phyloP scores from a whole-genome alignment of 139 green algal genomes.

The Coelastrella sp. region DNA sequence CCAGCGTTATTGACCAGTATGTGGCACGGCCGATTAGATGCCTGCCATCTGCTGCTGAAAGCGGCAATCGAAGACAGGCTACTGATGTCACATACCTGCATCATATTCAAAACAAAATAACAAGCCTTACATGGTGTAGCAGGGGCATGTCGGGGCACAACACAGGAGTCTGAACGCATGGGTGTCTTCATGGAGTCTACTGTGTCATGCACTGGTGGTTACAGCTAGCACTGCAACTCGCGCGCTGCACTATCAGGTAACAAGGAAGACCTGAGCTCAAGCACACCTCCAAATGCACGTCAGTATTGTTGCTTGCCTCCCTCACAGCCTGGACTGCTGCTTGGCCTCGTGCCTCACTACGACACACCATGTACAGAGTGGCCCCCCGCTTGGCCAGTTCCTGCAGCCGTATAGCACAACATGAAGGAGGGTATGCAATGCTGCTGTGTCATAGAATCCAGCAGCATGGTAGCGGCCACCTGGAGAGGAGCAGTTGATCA shows the following conservation, averaged over 20 bases:
- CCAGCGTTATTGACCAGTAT: slow-evolving; percentile 86
- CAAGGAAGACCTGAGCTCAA: too few relatives aligned
- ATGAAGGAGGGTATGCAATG: too few relatives aligned
- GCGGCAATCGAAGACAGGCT: slow-evolving; percentile 59
- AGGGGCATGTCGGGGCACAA: too few relatives aligned
- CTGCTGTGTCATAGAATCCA: too few relatives aligned
- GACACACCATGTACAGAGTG: slow-evolving; percentile 75
- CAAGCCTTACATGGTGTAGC: background rate
- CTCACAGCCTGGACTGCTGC: slow-evolving; percentile 56
- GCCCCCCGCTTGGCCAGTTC: slow-evolving; percentile 62
- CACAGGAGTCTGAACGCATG: too few relatives aligned
- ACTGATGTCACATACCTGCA: slow-evolving; percentile 72
- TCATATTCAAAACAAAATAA: background rate
- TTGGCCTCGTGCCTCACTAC: slow-evolving; percentile 63
- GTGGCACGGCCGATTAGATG: slow-evolving; percentile 53
- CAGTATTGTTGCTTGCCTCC: slow-evolving; percentile 57
- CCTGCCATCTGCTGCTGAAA: slow-evolving; percentile 61
- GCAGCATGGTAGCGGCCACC: too few relatives aligned
- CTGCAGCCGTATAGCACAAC: too few relatives aligned
- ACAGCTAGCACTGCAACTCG: too few relatives aligned
- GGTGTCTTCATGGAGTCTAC: too few relatives aligned
- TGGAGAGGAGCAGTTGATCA: too few relatives aligned
- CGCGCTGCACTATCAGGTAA: too few relatives aligned
- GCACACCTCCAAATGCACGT: slow-evolving; percentile 73
- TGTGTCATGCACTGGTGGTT: too few relatives aligned